Evolutionary conservation across 139 green algal species (phyloP).

Genomic region (Volvox reticuliferus): DNA sequence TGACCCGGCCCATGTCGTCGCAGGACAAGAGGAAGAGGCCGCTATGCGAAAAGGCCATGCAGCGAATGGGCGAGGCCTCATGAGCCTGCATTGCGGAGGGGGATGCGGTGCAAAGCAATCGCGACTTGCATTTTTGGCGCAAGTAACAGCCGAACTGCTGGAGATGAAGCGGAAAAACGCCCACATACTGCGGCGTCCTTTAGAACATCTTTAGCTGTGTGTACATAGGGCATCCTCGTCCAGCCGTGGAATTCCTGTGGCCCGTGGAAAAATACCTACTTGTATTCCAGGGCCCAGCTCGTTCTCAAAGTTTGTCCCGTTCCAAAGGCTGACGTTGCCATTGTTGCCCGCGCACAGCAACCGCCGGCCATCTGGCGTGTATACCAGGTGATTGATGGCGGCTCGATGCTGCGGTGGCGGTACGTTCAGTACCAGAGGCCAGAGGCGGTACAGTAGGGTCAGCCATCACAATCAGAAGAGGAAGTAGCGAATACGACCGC

Average conservation of each 20-base stretch:
- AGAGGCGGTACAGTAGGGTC: too few relatives aligned
- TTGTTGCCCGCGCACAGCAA: slow-evolving; percentile 87
- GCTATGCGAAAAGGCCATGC: slow-evolving; percentile 81
- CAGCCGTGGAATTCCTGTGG: too few relatives aligned
- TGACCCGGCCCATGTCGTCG: slow-evolving; percentile 80
- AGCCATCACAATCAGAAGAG: too few relatives aligned
- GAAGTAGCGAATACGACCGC: too few relatives aligned
- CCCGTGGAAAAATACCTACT: neutral
- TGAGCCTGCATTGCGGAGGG: slow-evolving; percentile 70
- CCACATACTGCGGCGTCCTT: too few relatives aligned
- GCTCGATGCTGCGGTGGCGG: slow-evolving; percentile 59
- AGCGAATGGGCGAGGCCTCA: slow-evolving; percentile 69
- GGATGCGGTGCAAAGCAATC: neutral
- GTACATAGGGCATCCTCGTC: too few relatives aligned
- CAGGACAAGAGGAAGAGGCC: slow-evolving; percentile 85
- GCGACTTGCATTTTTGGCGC: too few relatives aligned
- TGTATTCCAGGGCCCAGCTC: slow-evolving; percentile 79
- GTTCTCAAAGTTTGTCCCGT: slow-evolving; percentile 87
- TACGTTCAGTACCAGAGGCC: too few relatives aligned
- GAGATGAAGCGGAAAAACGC: too few relatives aligned
- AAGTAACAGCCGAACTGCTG: too few relatives aligned
- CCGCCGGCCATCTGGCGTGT: slow-evolving; percentile 91
- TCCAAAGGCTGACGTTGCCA: slow-evolving; percentile 95
- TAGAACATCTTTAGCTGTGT: too few relatives aligned
- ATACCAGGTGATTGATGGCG: slow-evolving; percentile 81